Base-by-base conservation (phyloP, 2,329 filamentous ascomycete genomes). In the Nannizziopsis arthrosporioides region DNA sequence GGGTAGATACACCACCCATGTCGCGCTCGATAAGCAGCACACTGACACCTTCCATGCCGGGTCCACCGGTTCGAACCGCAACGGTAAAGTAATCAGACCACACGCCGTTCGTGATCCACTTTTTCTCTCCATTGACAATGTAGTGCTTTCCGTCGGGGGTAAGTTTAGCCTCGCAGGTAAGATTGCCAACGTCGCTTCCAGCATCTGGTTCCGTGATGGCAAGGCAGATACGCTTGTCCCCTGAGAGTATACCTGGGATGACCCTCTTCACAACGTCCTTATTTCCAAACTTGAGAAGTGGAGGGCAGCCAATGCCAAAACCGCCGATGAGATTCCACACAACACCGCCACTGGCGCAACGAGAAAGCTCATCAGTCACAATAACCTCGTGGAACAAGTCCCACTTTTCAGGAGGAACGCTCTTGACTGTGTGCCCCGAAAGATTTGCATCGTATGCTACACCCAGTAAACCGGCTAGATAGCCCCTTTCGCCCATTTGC, bases 51-150 rank as follows among this genome's bases (percentile, higher is more conserved):
- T 90, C 89, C 89, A 95, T 96, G 56, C 92, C 92, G 18, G 78
- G 73, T 31, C 81, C 83, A 54, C 84, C 88, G 5, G 92, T 98
- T 52, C 92, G 83, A 35, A 98, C 92, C 19, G 90, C 92, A 11
- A 86, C 93, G 48, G 92, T 96, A 74, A 96, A 96, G 73, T 96
- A 98, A 68, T 98, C 92, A 53, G 76, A 79, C 87, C 88, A 95
- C 61, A 95, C 80, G 61, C 92, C 92, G 70, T 98, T 98, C 61
- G 90, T 96, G 68, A 96, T 96, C 90, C 92, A 96, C 73, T 98
- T 98, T 84, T 98, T 96, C 79, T 95, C 90, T 48, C 92, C 92
- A 63, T 96, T 98, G 69, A 98, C 92, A 57, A 96, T 96, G 70
- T 93, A 98, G 72, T 96, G 87, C 75, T 96, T 96, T 62, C 92